Conservation (phyloP, 2,329 filamentous ascomycete genomes). For the Ophiostoma triangulosporum region DNA sequence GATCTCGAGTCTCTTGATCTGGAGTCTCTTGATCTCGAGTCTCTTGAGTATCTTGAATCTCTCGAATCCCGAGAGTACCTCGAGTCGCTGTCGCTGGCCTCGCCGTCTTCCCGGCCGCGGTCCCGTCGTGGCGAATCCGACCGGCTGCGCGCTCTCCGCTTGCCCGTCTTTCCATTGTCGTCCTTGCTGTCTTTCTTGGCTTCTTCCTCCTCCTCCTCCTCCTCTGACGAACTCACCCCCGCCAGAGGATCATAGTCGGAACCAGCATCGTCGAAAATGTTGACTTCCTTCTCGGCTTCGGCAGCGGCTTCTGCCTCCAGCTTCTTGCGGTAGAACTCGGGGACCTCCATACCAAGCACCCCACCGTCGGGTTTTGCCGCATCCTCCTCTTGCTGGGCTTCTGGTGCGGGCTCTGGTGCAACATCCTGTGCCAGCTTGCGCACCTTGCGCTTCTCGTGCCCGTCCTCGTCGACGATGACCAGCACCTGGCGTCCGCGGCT, state of each 20-base stretch:
- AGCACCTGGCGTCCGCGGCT: constrained; percentile 48
- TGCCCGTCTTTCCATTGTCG: constrained; percentile 11
- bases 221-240: constrained; percentile 30
- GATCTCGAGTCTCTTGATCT: not conserved
- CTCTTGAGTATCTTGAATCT: not conserved
- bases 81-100: constrained; percentile 8
- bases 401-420: constrained; percentile 21
- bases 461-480: constrained; percentile 52
- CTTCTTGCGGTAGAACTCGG: constrained; percentile 40
- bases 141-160: constrained; percentile 10
- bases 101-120: constrained; percentile 7
- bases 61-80: not conserved
- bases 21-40: not conserved
- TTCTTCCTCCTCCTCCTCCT: constrained; percentile 5
- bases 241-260: constrained; percentile 57
- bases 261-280: constrained; percentile 53
- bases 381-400: constrained; percentile 24
- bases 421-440: constrained; percentile 29
- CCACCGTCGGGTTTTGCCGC: constrained; percentile 32
- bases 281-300: constrained; percentile 37
- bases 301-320: constrained; percentile 31
- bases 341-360: constrained; percentile 52
- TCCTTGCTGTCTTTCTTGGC: constrained; percentile 12
- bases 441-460: constrained; percentile 51
- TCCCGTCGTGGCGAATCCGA: not conserved